Evolutionary conservation across 208 protist genomes (phyloP).

Genomic region (Trypanosomatidae sp.): DNA sequence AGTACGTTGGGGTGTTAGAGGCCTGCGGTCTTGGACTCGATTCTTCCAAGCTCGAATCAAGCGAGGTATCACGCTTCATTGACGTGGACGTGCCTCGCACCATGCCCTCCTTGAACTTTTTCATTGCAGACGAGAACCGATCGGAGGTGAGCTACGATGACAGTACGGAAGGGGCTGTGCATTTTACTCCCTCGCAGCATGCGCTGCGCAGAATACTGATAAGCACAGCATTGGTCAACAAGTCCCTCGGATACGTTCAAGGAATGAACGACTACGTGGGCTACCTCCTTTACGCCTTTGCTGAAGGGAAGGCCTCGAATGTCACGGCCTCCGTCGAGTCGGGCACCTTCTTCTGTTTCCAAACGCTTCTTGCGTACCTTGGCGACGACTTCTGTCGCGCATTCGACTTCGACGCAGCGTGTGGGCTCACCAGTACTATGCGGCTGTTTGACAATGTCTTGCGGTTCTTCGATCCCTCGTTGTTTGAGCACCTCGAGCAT

Average conservation of each 20-base stretch:
- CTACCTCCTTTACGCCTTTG: conserved; percentile 74
- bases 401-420: conserved; percentile 52
- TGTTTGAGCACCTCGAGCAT: conserved; percentile 48
- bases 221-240: conserved; percentile 63
- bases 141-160: not conserved
- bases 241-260: conserved; percentile 78
- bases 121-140: conserved; percentile 21
- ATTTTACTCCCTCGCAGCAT: conserved; percentile 42
- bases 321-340: conserved; percentile 47
- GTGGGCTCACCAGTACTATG: conserved; percentile 64
- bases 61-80: conserved; percentile 32
- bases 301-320: conserved; percentile 27
- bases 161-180: not conserved
- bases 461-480: conserved; percentile 53
- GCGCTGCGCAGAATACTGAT: conserved; percentile 69
- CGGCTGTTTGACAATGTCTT: conserved; percentile 65
- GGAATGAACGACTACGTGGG: conserved; percentile 86
- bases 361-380: conserved; percentile 64
- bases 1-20: conserved; percentile 15
- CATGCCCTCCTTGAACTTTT: conserved; percentile 83
- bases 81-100: conserved; percentile 84
- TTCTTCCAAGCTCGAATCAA: not conserved
- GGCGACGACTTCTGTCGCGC: conserved; percentile 73
- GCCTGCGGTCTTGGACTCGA: conserved; percentile 18
- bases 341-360: conserved; percentile 80